Conservation (phyloP, 2,329 filamentous ascomycete species). For the Arthrobotrys entomopaga region DNA sequence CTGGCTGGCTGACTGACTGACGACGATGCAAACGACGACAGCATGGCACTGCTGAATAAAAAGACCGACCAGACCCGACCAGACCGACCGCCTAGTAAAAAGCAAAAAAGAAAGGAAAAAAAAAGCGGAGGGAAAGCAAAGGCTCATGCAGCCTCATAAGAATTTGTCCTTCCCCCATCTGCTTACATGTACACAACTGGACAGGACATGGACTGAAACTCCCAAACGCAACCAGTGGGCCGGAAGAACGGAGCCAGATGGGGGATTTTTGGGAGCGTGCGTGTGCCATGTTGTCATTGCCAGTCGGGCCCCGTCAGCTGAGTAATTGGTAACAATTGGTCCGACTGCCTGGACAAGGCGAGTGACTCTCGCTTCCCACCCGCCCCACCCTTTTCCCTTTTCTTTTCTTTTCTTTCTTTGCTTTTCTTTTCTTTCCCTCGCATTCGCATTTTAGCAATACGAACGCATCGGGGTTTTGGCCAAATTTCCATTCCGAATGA, state of each 20-base stretch:
- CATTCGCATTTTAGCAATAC: neutral
- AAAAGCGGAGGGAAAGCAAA: conserved; percentile 1
- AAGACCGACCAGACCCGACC: neutral
- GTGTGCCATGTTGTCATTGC: too few relatives aligned
- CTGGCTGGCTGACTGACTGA: conserved; percentile 1
- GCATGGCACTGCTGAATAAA: neutral
- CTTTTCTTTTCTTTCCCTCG: neutral
- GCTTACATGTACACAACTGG: neutral
- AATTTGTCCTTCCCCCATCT: neutral
- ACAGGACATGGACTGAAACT: too few relatives aligned
- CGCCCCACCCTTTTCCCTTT: neutral
- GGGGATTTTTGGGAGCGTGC: neutral
- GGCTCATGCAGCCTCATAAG: conserved; percentile 2
- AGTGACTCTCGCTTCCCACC: conserved; percentile 3
- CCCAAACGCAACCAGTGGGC: neutral
- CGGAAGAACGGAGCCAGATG: conserved; percentile 1
- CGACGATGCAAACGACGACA: conserved; percentile 23
- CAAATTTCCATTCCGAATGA: neutral
- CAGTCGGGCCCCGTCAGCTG: conserved; percentile 1
- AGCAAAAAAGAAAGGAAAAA: neutral
- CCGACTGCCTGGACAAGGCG: neutral
- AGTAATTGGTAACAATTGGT: conserved; percentile 1
- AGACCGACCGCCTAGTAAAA: neutral
- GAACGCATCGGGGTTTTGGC: neutral
- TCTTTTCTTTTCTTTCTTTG: conserved; percentile 1